Evolutionary conservation across 805 yeast genomes (phyloP), one percentile per base, ranked within the genome.

Genomic region (Kodamaea hsintzibuensis): DNA sequence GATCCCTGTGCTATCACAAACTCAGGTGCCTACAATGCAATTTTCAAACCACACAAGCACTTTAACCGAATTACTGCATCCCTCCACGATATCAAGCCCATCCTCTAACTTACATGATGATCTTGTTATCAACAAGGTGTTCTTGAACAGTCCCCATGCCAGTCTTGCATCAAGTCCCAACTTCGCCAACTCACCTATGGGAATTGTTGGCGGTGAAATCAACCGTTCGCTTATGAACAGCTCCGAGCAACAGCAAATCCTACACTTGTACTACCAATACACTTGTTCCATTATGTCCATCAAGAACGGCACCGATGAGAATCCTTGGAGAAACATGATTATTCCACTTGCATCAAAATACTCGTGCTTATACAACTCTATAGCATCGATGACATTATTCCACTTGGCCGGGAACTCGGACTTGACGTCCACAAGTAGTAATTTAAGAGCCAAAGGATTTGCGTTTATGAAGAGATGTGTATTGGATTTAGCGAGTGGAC

Each of bases 321-420:
- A 86, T 60, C 91, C 90, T 6, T 86, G 91, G 91, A 67, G 86
- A 49, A 74, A 78, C 7, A 60, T 80, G 42, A 68, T 85, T 47
- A 65, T 85, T 61, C 89, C 90, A 0, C 63, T 83, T 46, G 84
- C 88, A 0, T 60, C 70, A n/a, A 68, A 77, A 30, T 77, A 83
- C 59, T 74, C 85, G 1, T 86, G 84, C 10, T 67, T 86, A 54
- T 80, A 80, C 68, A 82, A 85, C 61, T 83, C 89, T 0, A 70
- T 86, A 47, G 83, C 87, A 1, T 82, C 89, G 4, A 83, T 86
- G 85, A 82, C 90, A 0, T 71, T 82, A 51, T 84, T 85, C 59
- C 90, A 86, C 61, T 64, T 74, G 40, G 71, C 78, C 1, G 74
- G 78, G 0, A 67, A 66, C 55, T 53, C 52, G 19, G 62, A 60